These are phyloP conservation scores for Xylariaceae sp. DNA, from an alignment of 2,329 filamentous ascomycete genomes.

Conservation along the genomic window DNA sequence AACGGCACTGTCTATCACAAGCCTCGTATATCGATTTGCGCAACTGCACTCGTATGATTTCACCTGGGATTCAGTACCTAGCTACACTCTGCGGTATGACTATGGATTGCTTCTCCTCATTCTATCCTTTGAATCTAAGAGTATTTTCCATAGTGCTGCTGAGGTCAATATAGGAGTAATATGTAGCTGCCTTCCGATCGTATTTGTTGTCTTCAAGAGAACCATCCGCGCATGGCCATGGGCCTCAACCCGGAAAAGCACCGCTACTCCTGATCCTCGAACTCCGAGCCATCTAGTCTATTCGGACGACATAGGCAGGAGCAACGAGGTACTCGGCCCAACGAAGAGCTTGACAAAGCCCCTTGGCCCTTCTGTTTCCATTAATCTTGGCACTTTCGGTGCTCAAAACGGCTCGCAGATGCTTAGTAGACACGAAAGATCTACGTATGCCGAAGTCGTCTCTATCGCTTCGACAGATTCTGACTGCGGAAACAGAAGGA, in stretches of 20 bases:
- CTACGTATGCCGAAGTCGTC: constrained; percentile 7
- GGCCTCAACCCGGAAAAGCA: not conserved
- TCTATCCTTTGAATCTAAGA: not conserved
- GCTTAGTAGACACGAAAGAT: not conserved
- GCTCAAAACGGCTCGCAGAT: not conserved
- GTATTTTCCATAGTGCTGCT: constrained; percentile 6
- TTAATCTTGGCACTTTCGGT: not conserved
- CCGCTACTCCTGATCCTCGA: constrained; percentile 1
- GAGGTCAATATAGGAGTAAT: constrained; percentile 19
- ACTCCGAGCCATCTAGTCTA: constrained; percentile 12
- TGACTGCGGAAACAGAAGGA: not conserved
- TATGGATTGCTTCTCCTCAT: not conserved
- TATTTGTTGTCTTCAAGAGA: constrained; percentile 14
- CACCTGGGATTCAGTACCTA: constrained; percentile 21
- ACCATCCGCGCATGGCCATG: not conserved
- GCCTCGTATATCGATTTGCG: constrained; percentile 19
- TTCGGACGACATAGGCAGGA: constrained; percentile 6
- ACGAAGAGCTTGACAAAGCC: not conserved
- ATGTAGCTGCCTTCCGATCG: constrained; percentile 16
- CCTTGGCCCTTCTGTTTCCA: not conserved
- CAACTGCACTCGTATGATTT: constrained; percentile 17
- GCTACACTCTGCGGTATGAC: constrained; percentile 16
- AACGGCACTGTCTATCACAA: constrained; percentile 14
- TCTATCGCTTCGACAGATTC: constrained; percentile 5
- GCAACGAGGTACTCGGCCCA: not conserved